Base-by-base conservation (phyloP, 140 eudicot species). In the Flaveria floridana region DNA sequence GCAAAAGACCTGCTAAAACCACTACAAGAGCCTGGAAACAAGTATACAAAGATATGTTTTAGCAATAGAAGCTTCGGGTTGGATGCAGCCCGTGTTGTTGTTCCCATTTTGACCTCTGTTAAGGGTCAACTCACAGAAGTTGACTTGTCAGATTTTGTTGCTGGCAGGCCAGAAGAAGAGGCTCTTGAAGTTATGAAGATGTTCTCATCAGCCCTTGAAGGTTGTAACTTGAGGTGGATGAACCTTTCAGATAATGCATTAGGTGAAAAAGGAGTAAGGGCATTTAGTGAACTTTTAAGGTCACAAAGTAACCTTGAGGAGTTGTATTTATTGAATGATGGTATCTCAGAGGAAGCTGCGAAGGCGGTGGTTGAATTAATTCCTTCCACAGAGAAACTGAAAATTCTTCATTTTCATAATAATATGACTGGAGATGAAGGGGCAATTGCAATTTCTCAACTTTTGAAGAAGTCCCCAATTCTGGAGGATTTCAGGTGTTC, bases 361-460 rank as follows among this genome's bases (percentile, higher is more conserved):
- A 81, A 83, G 25, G 95, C 92, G n/a, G 92, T 91, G 7, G 78
- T 83, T 57, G 95, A 91, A 78, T 72, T 91, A 23, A 80, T 91
- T 46, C 95, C 92, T 21, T 91, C 87, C 23, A 91, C 95, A 2
- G 84, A 86, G 68, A 84, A 79, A 51, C 86, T 91, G 1, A 91
- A 75, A 52, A 74, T 85, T 41, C 90, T 91, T 61, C 97, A 91
- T 25, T 91, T 91, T 80, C 90, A 86, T 70, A 91, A 91, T 47
- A 88, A 91, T 47, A 91, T 86, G 97, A 88, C 95, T 0, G 95
- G 95, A 47, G 97, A 88, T 68, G 95, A 88, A 83, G 97, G 95
- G 46, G 97, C 95, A 12, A 15, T 81, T 47, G 80, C 92, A n/a
- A 88, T 88, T 47, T 81, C 97, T 44, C 77, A 84, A 75, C 75